Evolutionary conservation across 2,329 filamentous ascomycete genomes (phyloP), one percentile per base, ranked within the genome.

Genomic region (Scorias spongiosa): DNA sequence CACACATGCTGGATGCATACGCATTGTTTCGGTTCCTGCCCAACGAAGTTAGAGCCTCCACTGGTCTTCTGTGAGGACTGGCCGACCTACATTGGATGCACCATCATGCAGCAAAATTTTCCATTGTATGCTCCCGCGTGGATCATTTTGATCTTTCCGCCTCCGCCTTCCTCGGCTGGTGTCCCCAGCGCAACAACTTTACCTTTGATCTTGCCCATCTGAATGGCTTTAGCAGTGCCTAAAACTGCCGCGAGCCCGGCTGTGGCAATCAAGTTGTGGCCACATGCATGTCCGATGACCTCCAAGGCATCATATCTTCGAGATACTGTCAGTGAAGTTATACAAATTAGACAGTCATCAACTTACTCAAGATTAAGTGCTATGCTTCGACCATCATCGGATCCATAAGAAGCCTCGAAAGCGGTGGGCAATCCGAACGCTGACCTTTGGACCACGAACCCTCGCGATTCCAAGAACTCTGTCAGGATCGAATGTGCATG

Each of bases 361-460:
- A 47, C 49, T 36, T 55, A 59, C 41, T 59, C 54, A n/a, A 52
- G 56, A 41, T 57, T 57, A 50, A 54, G 53, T n/a, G 45, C 47
- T 10, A 52, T 51, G 11, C 41, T 53, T 2, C 69, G 68, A 0
- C 70, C 70, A n/a, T 61, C 56, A 42, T 52, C 63, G 10, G 66
- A 64, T 42, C 60, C 69, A 44, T 71, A 66, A 45, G 62, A 72
- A 3, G 71, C 71, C 20, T 68, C 63, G 63, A 72, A 75, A 10
- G 72, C 72, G 2, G 72, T 76, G 29, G 62, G 59, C 48, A 76
- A 62, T 8, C 64, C 67, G 48, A 72, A 74, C 1, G 69, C 71
- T 1, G 69, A 70, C 2, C 63, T 63, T 1, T 64, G 72, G 20
- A 77, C 71, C 28, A 64, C 59, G 71, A 48, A 41, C 30, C 63